Evolutionary conservation across 2,329 filamentous ascomycete genomes (phyloP).

Genomic region (Colletotrichum camelliae): DNA sequence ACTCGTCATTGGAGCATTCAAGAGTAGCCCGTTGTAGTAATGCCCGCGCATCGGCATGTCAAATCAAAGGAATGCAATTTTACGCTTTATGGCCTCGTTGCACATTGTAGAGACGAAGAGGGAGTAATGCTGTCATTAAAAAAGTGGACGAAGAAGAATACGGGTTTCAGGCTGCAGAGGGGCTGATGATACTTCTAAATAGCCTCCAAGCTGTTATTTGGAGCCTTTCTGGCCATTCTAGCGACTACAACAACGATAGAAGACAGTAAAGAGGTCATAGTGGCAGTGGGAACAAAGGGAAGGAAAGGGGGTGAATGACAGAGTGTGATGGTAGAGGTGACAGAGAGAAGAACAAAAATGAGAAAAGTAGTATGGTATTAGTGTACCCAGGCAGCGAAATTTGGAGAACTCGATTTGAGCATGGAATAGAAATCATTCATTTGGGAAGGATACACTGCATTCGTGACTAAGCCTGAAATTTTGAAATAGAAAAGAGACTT

Average conservation of each 20-base stretch:
- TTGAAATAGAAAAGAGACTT: too few relatives aligned
- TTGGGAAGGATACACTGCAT: not conserved
- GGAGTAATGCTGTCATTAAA: too few relatives aligned
- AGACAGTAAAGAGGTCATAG: not conserved
- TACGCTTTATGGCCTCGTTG: not conserved
- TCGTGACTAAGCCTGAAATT: too few relatives aligned
- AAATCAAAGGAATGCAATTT: not conserved
- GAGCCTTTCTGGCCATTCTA: not conserved
- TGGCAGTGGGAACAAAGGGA: not conserved
- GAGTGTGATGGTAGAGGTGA: not conserved
- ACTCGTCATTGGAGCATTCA: not conserved
- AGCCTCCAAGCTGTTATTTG: not conserved
- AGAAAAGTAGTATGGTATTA: not conserved
- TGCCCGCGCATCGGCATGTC: not conserved
- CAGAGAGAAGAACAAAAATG: not conserved
- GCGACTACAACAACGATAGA: not conserved
- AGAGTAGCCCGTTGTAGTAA: not conserved
- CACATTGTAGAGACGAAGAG: not conserved
- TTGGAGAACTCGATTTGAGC: fast-evolving
- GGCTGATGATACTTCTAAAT: not conserved
- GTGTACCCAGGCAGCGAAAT: not conserved
- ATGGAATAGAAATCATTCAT: not conserved
- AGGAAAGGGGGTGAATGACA: not conserved
- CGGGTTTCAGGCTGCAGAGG: not conserved
- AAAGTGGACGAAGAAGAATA: not conserved